phyloP scores from a whole-genome alignment of 2,329 filamentous ascomycete genomes.

The Hypoxylon sp. region DNA sequence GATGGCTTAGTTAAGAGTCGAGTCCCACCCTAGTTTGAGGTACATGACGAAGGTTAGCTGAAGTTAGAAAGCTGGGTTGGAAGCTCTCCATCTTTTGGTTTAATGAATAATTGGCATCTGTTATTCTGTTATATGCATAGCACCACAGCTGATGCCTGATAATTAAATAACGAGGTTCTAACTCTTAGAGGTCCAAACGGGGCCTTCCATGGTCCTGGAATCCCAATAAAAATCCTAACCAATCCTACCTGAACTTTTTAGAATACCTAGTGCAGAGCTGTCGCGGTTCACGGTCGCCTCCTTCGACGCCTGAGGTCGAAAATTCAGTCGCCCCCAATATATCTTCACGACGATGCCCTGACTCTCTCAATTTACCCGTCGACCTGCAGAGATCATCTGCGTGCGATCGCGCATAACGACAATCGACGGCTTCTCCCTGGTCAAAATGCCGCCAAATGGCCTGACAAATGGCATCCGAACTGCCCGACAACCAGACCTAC shows the following conservation, averaged over 20 bases:
- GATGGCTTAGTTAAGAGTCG: slow-evolving; percentile 16
- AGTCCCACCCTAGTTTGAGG: slow-evolving; percentile 1
- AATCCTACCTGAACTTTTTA: slow-evolving; percentile 24
- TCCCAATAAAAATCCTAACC: slow-evolving; percentile 35
- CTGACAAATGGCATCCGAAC: slow-evolving; percentile 51
- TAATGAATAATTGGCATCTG: background rate
- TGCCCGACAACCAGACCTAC: slow-evolving; percentile 62
- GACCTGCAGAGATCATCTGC: slow-evolving; percentile 45
- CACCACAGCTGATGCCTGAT: background rate
- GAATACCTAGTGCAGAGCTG: slow-evolving; percentile 14
- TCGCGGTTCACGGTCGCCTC: slow-evolving; percentile 31
- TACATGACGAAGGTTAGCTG: slow-evolving; percentile 20
- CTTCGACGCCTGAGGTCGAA: slow-evolving; percentile 31
- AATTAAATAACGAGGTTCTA: slow-evolving; percentile 10
- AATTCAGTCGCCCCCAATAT: slow-evolving; percentile 15
- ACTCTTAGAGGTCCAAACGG: slow-evolving; percentile 1
- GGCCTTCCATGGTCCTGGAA: slow-evolving; percentile 31
- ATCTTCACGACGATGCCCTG: slow-evolving; percentile 43
- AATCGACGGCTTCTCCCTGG: slow-evolving; percentile 37
- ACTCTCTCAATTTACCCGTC: slow-evolving; percentile 38
- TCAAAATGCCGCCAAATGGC: slow-evolving; percentile 54
- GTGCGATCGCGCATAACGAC: slow-evolving; percentile 46
- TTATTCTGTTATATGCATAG: slow-evolving; percentile 2
- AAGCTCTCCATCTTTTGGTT: background rate
- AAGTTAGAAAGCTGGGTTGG: background rate